phyloP scores from a whole-genome alignment of 2,329 filamentous ascomycete genomes.

The Chaetomium olivaceum region DNA sequence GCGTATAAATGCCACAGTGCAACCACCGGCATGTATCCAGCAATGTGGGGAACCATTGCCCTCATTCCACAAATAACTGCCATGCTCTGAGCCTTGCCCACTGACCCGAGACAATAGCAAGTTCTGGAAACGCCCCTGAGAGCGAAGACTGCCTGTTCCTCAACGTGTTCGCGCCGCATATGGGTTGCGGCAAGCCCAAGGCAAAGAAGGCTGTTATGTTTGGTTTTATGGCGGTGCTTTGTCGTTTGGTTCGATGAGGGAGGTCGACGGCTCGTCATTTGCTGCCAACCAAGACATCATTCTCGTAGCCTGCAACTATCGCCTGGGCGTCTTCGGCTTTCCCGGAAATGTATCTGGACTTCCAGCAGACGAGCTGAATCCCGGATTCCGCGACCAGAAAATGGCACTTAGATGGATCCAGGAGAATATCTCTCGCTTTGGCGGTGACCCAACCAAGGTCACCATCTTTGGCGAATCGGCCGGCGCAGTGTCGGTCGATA shows the following conservation, averaged over 20 bases:
- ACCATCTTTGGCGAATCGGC: constrained; percentile 7
- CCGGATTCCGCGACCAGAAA: constrained; percentile 1
- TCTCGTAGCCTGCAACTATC: constrained; percentile 1
- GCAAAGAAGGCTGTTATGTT: background rate
- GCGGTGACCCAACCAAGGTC: background rate
- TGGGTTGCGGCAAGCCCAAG: background rate
- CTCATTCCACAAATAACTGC: background rate
- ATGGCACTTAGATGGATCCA: background rate
- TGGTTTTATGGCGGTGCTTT: constrained; percentile 10
- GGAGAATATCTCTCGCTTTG: background rate
- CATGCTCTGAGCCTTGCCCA: background rate
- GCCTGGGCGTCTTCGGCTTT: constrained; percentile 2
- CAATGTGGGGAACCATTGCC: background rate
- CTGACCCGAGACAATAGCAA: background rate
- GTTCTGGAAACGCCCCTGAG: background rate
- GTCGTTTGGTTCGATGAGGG: background rate
- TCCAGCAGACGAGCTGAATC: background rate
- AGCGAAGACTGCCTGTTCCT: constrained; percentile 8
- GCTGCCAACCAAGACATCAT: constrained; percentile 4
- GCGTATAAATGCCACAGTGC: background rate
- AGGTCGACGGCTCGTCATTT: background rate
- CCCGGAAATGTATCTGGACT: constrained; percentile 1
- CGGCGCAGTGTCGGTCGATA: constrained; percentile 4
- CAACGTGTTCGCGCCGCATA: background rate
- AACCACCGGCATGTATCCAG: constrained; percentile 5